Conservation (phyloP, 805 yeast genomes). For the Yarrowia keelungensis region DNA sequence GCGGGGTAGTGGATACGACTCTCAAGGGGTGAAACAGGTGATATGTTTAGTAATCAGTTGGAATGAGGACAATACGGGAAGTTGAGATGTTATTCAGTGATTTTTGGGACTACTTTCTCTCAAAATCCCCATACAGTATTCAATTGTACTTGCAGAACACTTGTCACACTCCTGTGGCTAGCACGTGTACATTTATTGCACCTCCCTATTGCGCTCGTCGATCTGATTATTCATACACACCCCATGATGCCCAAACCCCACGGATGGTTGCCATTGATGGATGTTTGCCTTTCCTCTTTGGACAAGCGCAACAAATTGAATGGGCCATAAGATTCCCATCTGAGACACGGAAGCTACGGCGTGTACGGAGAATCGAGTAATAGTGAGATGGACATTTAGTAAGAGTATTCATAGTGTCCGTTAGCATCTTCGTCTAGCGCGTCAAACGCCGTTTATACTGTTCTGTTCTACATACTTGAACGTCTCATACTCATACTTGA, state of each 20-base stretch:
- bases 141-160: no score
- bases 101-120: no score
- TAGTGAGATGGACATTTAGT: no score
- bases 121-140: no score
- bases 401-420: no score
- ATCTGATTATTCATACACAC: constrained; percentile 18
- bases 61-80: no score
- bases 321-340: constrained; percentile 6
- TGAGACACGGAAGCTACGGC: constrained; percentile 9
- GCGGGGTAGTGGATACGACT: background rate
- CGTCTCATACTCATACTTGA: no score
- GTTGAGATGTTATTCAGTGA: no score
- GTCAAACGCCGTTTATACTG: no score
- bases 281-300: constrained; percentile 9
- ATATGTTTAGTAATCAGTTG: no score
- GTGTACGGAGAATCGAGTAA: background rate
- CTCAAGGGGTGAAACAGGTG: background rate
- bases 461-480: no score
- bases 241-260: constrained; percentile 18
- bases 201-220: background rate
- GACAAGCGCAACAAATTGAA: constrained; percentile 4
- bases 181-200: background rate
- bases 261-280: constrained; percentile 8
- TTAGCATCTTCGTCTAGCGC: no score
- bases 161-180: background rate